A percentile compares a stretch with the other conserved stretches of the same genome.
Evolutionary conservation across 1,284 basidiomycete genomes (phyloP).

Genomic region (Naganishia albida): DNA sequence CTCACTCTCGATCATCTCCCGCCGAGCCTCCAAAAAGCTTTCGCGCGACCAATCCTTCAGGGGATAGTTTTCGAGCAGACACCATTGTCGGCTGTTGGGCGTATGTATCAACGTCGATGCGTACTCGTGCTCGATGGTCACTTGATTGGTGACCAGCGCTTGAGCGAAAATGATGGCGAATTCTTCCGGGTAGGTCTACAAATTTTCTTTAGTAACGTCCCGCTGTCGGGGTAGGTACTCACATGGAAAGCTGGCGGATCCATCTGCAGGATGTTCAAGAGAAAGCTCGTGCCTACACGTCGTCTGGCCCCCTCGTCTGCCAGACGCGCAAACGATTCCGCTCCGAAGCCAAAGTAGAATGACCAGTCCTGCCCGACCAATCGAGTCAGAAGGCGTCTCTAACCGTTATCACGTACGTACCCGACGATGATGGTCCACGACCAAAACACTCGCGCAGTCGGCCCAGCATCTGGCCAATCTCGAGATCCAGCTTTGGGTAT

Average conservation of each 20-base stretch:
- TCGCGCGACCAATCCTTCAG: not conserved
- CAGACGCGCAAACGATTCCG: slow-evolving; percentile 65
- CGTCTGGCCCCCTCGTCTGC: slow-evolving; percentile 59
- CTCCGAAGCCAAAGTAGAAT: slow-evolving; percentile 62
- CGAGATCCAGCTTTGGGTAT: slow-evolving; percentile 53
- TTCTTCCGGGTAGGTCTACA: slow-evolving; percentile 59
- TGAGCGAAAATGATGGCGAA: slow-evolving; percentile 64
- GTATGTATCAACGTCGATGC: slow-evolving; percentile 52
- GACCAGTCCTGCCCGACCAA: slow-evolving; percentile 63
- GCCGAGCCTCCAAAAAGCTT: slow-evolving; percentile 7
- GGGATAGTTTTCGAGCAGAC: slow-evolving; percentile 17
- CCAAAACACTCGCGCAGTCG: slow-evolving; percentile 67
- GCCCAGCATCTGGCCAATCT: slow-evolving; percentile 75
- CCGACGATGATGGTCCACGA: slow-evolving; percentile 62
- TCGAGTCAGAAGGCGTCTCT: not conserved
- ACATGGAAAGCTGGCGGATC: slow-evolving; percentile 68
- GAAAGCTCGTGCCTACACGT: slow-evolving; percentile 70
- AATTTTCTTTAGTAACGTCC: not conserved
- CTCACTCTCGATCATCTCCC: slow-evolving; percentile 8
- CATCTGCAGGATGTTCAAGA: slow-evolving; percentile 64
- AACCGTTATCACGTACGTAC: slow-evolving; percentile 54
- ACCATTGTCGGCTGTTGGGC: slow-evolving; percentile 40
- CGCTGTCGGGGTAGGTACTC: slow-evolving; percentile 39
- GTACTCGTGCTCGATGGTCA: slow-evolving; percentile 66
- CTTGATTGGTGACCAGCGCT: slow-evolving; percentile 59